Evolutionary conservation across 106 monocot genomes (phyloP).

Genomic region (Allium sativum): DNA sequence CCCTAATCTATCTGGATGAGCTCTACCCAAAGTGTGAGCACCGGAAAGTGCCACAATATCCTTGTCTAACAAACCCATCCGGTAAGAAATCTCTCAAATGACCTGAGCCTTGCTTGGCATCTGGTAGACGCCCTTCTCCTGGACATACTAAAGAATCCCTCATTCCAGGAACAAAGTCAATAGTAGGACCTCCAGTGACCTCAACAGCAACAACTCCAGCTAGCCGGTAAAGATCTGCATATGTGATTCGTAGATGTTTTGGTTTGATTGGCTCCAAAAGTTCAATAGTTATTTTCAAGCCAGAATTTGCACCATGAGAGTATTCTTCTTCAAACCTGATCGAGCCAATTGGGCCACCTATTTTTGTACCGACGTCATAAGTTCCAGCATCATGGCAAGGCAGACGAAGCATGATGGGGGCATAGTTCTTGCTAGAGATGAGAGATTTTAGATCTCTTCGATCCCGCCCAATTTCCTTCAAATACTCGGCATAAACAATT

Average conservation of each 20-base stretch:
- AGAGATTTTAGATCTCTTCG: constrained; percentile 60
- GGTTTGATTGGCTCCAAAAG: constrained; percentile 53
- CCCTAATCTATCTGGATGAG: constrained; percentile 89
- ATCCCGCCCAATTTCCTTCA: constrained; percentile 66
- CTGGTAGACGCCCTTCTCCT: too few species aligned
- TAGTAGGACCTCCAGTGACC: too few species aligned
- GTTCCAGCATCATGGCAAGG: constrained; percentile 64
- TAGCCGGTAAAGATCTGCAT: constrained; percentile 94
- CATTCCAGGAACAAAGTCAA: too few species aligned
- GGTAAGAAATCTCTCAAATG: too few species aligned
- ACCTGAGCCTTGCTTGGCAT: too few species aligned
- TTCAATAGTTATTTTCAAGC: constrained; percentile 58
- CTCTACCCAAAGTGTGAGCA: constrained; percentile 73
- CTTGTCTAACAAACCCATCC: too few species aligned
- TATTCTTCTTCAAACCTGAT: constrained; percentile 61
- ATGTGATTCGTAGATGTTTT: constrained; percentile 74
- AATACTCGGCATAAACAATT: constrained; percentile 54
- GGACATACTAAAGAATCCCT: too few species aligned
- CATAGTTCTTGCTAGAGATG: constrained; percentile 76
- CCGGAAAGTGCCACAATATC: constrained; percentile 80
- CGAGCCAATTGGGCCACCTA: constrained; percentile 66
- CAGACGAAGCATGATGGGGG: constrained; percentile 49
- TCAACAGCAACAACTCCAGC: too few species aligned
- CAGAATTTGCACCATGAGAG: constrained; percentile 57
- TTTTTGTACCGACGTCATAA: constrained; percentile 42